phyloP scores from a whole-genome alignment of 257 asterid genomes.

The Solanum etuberosum region DNA sequence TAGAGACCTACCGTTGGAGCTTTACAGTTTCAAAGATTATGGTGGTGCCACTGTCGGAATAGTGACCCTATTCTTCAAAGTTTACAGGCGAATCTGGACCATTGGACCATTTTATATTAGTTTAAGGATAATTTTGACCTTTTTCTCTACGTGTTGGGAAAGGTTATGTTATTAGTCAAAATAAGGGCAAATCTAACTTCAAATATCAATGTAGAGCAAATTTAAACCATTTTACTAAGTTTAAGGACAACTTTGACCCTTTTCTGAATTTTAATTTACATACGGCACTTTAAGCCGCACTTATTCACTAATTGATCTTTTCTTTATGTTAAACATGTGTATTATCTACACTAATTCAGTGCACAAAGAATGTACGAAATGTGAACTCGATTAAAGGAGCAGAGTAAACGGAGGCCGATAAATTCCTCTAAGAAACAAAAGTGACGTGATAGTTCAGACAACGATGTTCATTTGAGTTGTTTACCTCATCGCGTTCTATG shows the following conservation, averaged over 20 bases:
- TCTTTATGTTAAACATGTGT: not conserved
- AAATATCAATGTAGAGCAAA: not conserved
- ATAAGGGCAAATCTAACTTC: not conserved
- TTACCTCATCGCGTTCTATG: constrained; percentile 65
- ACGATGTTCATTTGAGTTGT: not conserved
- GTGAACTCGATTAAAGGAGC: not conserved
- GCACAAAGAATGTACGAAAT: not conserved
- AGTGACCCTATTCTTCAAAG: not conserved
- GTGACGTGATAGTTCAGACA: not conserved
- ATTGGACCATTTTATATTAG: not conserved
- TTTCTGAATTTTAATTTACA: not conserved
- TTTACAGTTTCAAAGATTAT: not conserved
- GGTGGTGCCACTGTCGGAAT: not conserved
- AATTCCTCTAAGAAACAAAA: not conserved
- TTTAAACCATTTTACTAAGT: not conserved
- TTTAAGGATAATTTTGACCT: not conserved
- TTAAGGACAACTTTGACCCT: not conserved
- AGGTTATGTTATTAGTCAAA: not conserved
- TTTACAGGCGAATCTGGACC: not conserved
- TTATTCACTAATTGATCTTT: not conserved
- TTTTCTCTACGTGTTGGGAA: not conserved
- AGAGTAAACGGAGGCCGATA: no score
- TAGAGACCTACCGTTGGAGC: not conserved
- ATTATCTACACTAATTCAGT: no score
- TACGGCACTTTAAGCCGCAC: not conserved